phyloP scores from a whole-genome alignment of 2,329 filamentous ascomycete genomes.

The Penicillium frequentans region DNA sequence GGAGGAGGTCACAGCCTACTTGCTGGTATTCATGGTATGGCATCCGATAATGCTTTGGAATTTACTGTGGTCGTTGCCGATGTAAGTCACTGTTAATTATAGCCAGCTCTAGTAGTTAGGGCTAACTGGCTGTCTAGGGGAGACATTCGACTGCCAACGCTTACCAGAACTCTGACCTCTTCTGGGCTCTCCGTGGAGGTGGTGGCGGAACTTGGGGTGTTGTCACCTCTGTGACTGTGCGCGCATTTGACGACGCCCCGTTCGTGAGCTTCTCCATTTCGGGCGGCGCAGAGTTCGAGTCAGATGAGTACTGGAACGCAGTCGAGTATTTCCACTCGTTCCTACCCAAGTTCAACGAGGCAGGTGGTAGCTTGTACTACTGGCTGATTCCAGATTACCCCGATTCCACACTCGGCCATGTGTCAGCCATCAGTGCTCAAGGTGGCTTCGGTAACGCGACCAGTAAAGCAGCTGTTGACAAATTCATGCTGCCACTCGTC shows the following conservation, averaged over 20 bases:
- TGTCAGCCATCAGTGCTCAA: background rate
- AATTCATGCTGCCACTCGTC: background rate
- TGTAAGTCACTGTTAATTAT: slow-evolving; percentile 3
- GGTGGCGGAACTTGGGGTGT: slow-evolving; percentile 54
- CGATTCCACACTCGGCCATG: background rate
- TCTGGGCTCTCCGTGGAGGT: slow-evolving; percentile 55
- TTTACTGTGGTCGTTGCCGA: slow-evolving; percentile 42
- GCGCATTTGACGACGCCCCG: slow-evolving; percentile 38
- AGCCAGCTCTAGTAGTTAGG: background rate
- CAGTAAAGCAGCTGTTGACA: background rate
- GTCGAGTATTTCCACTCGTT: slow-evolving; percentile 1
- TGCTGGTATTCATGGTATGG: slow-evolving; percentile 42
- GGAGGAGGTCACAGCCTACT: slow-evolving; percentile 57
- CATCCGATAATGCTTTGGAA: slow-evolving; percentile 46
- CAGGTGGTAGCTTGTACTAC: background rate
- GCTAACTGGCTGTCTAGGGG: background rate
- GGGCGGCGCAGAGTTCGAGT: background rate
- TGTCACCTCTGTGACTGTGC: slow-evolving; percentile 42
- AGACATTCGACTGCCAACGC: slow-evolving; percentile 7
- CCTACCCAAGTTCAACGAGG: slow-evolving; percentile 2
- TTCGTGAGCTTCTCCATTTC: slow-evolving; percentile 18
- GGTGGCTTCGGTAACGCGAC: background rate
- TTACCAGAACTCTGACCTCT: slow-evolving; percentile 37
- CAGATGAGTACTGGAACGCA: slow-evolving; percentile 2
- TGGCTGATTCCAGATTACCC: background rate